Evolutionary conservation across 768 basidiomycete genomes (phyloP).

Genomic region (Kwoniella shandongensis): DNA sequence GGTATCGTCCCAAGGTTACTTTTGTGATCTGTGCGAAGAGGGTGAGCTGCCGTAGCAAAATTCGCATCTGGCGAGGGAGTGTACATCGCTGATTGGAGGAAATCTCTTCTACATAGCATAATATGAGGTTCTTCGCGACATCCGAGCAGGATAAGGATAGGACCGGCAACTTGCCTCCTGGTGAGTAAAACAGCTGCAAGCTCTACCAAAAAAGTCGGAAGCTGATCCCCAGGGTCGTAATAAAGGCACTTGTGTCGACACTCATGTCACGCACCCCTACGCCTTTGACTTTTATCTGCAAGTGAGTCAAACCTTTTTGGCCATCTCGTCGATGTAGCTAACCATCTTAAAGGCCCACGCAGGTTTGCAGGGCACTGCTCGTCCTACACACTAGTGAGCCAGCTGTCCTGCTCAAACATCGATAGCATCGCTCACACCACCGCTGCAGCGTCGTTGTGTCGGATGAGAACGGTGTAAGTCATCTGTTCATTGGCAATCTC

Average conservation of each 20-base stretch:
- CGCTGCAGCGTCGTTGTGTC: constrained; percentile 5
- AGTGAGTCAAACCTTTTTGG: constrained; percentile 7
- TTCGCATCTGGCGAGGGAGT: too few relatives aligned
- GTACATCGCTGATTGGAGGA: too few relatives aligned
- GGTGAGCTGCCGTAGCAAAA: constrained; percentile 5
- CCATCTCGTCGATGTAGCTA: not conserved
- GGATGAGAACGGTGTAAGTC: constrained; percentile 21
- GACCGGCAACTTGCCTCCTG: constrained; percentile 42
- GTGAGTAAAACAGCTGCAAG: not conserved
- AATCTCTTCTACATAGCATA: too few relatives aligned
- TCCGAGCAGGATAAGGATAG: constrained; percentile 32
- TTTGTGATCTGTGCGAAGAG: constrained; percentile 49
- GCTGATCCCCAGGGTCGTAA: not conserved
- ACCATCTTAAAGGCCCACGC: constrained; percentile 27
- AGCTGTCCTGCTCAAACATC: not conserved
- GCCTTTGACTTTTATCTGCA: constrained; percentile 51
- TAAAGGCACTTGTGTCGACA: constrained; percentile 44
- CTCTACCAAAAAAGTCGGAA: too few relatives aligned
- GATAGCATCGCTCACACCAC: not conserved
- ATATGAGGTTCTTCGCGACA: constrained; percentile 49
- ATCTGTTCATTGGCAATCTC: too few relatives aligned
- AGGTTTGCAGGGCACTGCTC: constrained; percentile 46
- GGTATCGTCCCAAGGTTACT: constrained; percentile 49
- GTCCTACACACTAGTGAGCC: constrained; percentile 42
- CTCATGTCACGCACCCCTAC: constrained; percentile 43